Evolutionary conservation across 2,329 filamentous ascomycete species (phyloP), one percentile per base, ranked within the genome.

Genomic region (Bipolaris sorokiniana): DNA sequence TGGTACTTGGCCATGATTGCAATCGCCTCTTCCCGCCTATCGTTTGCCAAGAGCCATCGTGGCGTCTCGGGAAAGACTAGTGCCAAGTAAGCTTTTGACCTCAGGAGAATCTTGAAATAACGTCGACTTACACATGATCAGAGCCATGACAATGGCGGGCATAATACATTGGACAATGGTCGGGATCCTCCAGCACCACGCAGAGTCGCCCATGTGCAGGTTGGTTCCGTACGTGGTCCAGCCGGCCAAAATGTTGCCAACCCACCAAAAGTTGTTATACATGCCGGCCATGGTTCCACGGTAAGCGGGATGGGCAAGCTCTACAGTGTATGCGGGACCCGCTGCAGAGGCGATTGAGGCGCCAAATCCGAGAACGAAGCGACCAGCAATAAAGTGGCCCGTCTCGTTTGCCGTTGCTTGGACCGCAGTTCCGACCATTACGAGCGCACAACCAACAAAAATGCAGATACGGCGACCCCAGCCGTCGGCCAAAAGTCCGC

Each of bases 221-320:
- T 73, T 73, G 5, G 64, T 72, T 23, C 73, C 73, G 48, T 74
- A 76, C n/a, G 82, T 83, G 0, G 81, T 81, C 78, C 82, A 84
- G 2, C 80, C 80, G n/a, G 83, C 82, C 2, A 84, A 58, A 48
- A 84, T 84, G 54, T 82, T 83, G 3, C 83, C 85, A 2, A 78
- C 40, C 69, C 74, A 77, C 74, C 75, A 78, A 61, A 77, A 76
- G 57, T 74, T 77, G 62, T 82, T 82, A 64, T 80, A 84, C 67
- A 87, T 79, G 22, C 84, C 86, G 3, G 84, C 85, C 74, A 87
- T 81, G 18, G 83, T 80, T 31, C 85, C 86, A 61, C 86, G 80
- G 67, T 85, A 86, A 3, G 82, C 82, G 0, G 86, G 86, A 63
- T 88, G 86, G 2, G 84, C 81, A 36, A 87, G 74, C 67, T 89